These are phyloP conservation scores for Tympanopsis confertula DNA, from an alignment of 2,329 filamentous ascomycete species.

Conservation along the genomic window DNA sequence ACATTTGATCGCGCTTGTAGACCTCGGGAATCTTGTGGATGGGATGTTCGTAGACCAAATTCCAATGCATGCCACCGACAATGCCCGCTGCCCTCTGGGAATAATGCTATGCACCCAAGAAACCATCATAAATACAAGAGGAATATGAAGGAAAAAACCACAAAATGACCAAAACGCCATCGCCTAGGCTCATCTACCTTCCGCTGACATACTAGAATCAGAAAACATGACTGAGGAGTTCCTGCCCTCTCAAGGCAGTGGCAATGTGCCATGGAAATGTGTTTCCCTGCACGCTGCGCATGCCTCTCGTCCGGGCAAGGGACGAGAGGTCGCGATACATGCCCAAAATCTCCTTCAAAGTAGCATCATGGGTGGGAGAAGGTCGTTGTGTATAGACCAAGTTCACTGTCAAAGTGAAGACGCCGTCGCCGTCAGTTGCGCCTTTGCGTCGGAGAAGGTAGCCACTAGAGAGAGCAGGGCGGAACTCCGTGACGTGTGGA, in stretches of 20 bases:
- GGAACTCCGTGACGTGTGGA: conserved; percentile 21
- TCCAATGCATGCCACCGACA: too few species aligned
- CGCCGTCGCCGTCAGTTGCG: conserved; percentile 23
- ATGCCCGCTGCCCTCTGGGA: too few species aligned
- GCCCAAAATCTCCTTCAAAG: conserved; percentile 25
- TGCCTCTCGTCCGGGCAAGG: conserved; percentile 25
- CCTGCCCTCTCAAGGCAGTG: conserved; percentile 25
- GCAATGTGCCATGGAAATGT: conserved; percentile 34
- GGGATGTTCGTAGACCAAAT: too few species aligned
- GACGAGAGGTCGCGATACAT: conserved; percentile 30
- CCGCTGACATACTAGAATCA: too few species aligned
- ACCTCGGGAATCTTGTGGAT: too few species aligned
- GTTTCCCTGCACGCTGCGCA: conserved; percentile 21
- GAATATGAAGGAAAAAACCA: too few species aligned
- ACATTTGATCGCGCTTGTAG: too few species aligned
- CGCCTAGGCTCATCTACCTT: too few species aligned
- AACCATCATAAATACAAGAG: too few species aligned
- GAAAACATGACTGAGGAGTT: conserved; percentile 25
- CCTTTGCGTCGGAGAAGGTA: conserved; percentile 31
- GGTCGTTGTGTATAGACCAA: conserved; percentile 19
- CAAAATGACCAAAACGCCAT: too few species aligned
- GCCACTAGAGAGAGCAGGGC: conserved; percentile 28
- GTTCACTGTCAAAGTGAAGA: conserved; percentile 25
- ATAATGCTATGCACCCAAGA: too few species aligned
- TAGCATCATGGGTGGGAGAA: conserved; percentile 15